Conservation (phyloP, 176 grass and related monocot genomes). For the Pharus latifolius region DNA sequence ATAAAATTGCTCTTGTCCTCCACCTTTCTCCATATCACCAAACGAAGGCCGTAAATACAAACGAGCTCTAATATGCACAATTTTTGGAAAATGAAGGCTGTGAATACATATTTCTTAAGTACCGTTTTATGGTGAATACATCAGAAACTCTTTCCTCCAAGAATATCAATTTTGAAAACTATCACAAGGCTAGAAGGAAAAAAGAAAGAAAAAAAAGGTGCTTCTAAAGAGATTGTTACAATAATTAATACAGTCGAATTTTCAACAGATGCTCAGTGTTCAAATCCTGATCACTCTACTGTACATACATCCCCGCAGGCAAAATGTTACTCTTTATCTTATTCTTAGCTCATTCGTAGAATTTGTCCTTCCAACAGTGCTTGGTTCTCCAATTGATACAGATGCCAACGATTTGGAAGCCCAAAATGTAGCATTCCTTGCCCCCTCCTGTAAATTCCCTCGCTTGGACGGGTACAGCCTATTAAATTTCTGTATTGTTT, state of each 20-base stretch:
- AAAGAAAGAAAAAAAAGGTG: constrained; percentile 5
- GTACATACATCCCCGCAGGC: constrained; percentile 40
- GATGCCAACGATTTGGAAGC: constrained; percentile 89
- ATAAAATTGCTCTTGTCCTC: neutral
- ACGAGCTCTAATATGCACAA: neutral
- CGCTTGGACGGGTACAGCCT: constrained; percentile 65
- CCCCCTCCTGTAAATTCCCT: constrained; percentile 77
- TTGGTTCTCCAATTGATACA: constrained; percentile 76
- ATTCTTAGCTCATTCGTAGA: constrained; percentile 58
- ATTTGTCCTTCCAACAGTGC: constrained; percentile 43
- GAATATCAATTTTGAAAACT: neutral
- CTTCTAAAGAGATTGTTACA: constrained; percentile 41
- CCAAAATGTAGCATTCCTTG: constrained; percentile 64
- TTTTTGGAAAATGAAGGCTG: neutral
- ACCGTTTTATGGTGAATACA: neutral
- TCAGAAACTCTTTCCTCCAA: constrained; percentile 7
- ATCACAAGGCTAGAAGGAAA: neutral
- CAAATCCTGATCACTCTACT: constrained; percentile 55
- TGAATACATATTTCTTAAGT: neutral
- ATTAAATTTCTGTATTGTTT: constrained; percentile 45
- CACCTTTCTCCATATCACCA: neutral
- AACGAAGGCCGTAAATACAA: neutral
- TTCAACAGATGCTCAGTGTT: constrained; percentile 41
- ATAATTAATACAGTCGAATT: constrained; percentile 37
- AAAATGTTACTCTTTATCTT: constrained; percentile 55